A percentile compares a stretch with the other conserved stretches of the same genome.
Conservation (phyloP, 441 rosid genomes). For the Adansonia grandidieri region DNA sequence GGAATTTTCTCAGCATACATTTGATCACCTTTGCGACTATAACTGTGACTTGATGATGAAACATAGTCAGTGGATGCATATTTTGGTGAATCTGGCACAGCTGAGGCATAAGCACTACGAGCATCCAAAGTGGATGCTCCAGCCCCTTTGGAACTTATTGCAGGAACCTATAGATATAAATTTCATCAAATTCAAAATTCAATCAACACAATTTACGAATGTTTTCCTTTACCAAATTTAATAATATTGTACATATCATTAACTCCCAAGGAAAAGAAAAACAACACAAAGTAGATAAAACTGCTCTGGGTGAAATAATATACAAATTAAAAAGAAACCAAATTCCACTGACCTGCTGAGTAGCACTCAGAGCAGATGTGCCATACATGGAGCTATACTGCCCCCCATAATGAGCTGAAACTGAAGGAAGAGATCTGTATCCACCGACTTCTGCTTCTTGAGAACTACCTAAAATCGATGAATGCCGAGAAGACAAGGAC, state of each 20-base stretch:
- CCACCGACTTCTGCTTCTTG: constrained; percentile 73
- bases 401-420: constrained; percentile 71
- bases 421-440: constrained; percentile 61
- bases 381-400: constrained; percentile 71
- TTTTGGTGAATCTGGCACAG: constrained; percentile 82
- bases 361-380: constrained; percentile 53
- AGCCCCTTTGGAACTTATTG: constrained; percentile 17
- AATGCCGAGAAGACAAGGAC: constrained; percentile 65
- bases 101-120: constrained; percentile 68
- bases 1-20: constrained; percentile 73
- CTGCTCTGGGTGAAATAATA: neutral
- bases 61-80: constrained; percentile 70
- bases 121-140: constrained; percentile 68
- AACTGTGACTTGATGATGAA: constrained; percentile 70
- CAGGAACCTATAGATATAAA: constrained; percentile 16
- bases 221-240: neutral
- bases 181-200: neutral
- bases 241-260: neutral
- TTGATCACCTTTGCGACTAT: constrained; percentile 76
- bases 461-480: constrained; percentile 54
- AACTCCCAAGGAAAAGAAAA: constrained; percentile 13
- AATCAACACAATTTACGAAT: neutral
- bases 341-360: constrained; percentile 57
- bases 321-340: neutral
- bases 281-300: neutral